Conservation (phyloP, 2,329 filamentous ascomycete genomes). For the Sclerotinia sclerotiorum region DNA sequence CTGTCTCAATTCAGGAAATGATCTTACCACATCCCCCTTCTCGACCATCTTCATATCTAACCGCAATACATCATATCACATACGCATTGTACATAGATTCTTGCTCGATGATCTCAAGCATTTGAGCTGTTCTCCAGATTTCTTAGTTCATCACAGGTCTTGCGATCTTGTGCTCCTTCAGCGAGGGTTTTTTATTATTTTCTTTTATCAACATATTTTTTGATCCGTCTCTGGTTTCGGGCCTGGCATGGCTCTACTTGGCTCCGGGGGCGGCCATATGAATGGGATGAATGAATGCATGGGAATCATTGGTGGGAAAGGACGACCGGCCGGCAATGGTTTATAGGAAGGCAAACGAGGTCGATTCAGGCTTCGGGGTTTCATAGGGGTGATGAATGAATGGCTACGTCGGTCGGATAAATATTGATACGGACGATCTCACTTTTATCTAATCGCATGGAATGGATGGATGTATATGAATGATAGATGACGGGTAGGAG, state of each 20-base stretch:
- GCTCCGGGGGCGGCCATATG: not conserved
- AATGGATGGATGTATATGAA: slow-evolving; percentile 2
- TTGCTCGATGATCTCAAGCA: not conserved
- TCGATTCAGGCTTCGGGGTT: not conserved
- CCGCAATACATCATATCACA: not conserved
- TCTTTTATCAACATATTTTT: slow-evolving; percentile 3
- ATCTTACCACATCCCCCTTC: too few relatives aligned
- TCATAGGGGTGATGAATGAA: not conserved
- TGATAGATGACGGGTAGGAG: not conserved
- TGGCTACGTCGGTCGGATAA: not conserved
- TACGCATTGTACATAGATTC: slow-evolving; percentile 10
- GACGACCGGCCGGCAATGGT: not conserved
- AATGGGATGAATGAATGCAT: not conserved
- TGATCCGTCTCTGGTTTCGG: not conserved
- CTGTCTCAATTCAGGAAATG: not conserved
- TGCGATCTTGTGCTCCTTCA: slow-evolving; percentile 1
- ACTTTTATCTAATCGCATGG: slow-evolving; percentile 10
- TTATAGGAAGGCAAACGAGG: slow-evolving; percentile 10
- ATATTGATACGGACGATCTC: not conserved
- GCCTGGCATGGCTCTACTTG: not conserved
- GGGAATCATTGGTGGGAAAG: slow-evolving; percentile 5
- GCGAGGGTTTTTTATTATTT: slow-evolving; percentile 5
- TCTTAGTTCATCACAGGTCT: slow-evolving; percentile 5
- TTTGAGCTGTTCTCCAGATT: slow-evolving; percentile 8
- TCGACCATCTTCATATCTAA: not conserved